Evolutionary conservation across 2,329 filamentous ascomycete genomes (phyloP).

Genomic region (Talaromyces sp.): DNA sequence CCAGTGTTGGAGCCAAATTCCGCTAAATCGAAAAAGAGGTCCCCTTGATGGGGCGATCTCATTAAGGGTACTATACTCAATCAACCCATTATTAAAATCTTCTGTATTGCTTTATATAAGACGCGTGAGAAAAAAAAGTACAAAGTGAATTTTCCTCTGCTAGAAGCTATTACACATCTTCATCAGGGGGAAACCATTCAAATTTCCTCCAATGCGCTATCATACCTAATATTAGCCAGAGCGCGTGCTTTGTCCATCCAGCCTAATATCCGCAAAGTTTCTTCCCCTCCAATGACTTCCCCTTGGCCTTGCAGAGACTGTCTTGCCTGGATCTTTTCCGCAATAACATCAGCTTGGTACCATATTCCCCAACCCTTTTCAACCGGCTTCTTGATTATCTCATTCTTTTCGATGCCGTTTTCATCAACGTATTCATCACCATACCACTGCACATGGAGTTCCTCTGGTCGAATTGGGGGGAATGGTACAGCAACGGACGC

Average conservation of each 20-base stretch:
- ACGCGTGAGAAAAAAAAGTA: no score
- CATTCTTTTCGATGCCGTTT: constrained; percentile 26
- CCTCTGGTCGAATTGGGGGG: constrained; percentile 26
- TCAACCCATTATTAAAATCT: no score
- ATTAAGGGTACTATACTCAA: no score
- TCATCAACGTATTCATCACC: constrained; percentile 23
- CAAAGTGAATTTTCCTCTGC: no score
- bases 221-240: constrained; percentile 23
- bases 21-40: no score
- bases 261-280: constrained; percentile 22
- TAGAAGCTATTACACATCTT: no score
- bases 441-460: constrained; percentile 28
- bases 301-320: constrained; percentile 17
- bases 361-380: constrained; percentile 28
- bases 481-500: constrained; percentile 28
- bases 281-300: constrained; percentile 22
- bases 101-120: no score
- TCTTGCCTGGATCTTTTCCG: constrained; percentile 16
- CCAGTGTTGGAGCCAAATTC: no score
- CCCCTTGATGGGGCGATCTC: no score
- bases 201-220: constrained; percentile 21
- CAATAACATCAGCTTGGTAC: constrained; percentile 31
- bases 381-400: constrained; percentile 26
- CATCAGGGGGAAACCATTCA: not conserved
- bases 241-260: constrained; percentile 24